A percentile compares a stretch with the other conserved stretches of the same genome.
These are phyloP conservation scores for Diaporthe ampelina DNA, from an alignment of 2,329 filamentous ascomycete species.

Conservation along the genomic window DNA sequence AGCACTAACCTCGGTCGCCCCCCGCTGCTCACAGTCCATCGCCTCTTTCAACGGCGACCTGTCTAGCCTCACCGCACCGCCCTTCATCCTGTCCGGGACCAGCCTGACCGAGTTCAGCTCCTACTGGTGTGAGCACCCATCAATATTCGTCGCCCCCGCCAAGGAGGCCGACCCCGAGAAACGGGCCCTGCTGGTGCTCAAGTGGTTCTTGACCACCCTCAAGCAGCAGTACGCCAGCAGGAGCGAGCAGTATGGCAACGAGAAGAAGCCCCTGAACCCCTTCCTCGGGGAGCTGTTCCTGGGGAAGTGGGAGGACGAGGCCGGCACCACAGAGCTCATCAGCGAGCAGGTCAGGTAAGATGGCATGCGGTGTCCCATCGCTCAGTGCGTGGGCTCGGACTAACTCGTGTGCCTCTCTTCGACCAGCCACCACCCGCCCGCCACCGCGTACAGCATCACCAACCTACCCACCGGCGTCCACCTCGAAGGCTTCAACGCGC, in stretches of 20 bases:
- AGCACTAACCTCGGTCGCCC: constrained; percentile 19
- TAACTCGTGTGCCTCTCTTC: not conserved
- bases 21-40: constrained; percentile 68
- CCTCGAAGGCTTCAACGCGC: constrained; percentile 91
- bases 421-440: constrained; percentile 87
- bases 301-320: constrained; percentile 87
- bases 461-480: constrained; percentile 86
- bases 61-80: constrained; percentile 83
- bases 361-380: not conserved
- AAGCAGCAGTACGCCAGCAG: constrained; percentile 85
- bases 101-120: constrained; percentile 85
- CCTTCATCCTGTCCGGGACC: constrained; percentile 84
- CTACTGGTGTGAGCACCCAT: constrained; percentile 86
- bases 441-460: constrained; percentile 93
- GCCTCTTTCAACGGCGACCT: constrained; percentile 87
- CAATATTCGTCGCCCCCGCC: constrained; percentile 85
- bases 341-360: constrained; percentile 90
- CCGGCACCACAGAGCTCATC: constrained; percentile 86
- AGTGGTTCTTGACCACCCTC: constrained; percentile 94
- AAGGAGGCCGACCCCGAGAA: constrained; percentile 84
- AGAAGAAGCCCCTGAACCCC: constrained; percentile 98
- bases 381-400: not conserved
- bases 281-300: constrained; percentile 96
- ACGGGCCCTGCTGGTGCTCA: constrained; percentile 88
- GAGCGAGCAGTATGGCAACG: constrained; percentile 86